Base-by-base conservation (phyloP, 331 rosid genomes). In the Pyracantha coccinea region DNA sequence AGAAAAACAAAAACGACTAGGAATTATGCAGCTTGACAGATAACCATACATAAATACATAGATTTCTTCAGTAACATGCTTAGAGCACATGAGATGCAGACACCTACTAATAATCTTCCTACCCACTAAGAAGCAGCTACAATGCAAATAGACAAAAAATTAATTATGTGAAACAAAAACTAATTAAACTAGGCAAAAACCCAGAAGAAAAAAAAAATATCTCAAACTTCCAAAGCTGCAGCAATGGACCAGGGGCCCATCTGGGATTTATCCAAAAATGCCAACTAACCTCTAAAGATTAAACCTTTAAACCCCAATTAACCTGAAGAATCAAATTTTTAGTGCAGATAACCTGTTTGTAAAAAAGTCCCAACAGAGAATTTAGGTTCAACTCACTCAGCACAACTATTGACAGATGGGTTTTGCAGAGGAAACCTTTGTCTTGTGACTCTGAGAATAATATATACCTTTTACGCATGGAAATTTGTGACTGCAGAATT, bases 401-500 rank as follows among this genome's bases (percentile, higher is more conserved):
- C 35, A 33, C 41, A 8, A 8, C 41, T 33, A 33, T 33, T 33
- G 41, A 33, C 41, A 33, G 41, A 33, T 33, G 41, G 41, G 41
- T 33, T 80, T 79, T 73, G 79, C 69, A 75, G 77, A 33, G 41
- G 41, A 33, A 33, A 82, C 75, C 71, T 66, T 41, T 68, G 78
- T 68, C 47, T 58, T 25, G 69, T 71, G 72, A 71, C 57, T 53
- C 63, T 73, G 69, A 68, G 73, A 82, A 73, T 64, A 63, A 63
- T 73, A 74, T 76, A 76, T 76, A 78, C 86, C 83, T 80, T 78
- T 69, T 78, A 83, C 65, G 76, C 91, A 78, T 84, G 81, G 85
- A 88, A 83, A 81, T 86, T 84, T 80, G 92, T 81, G 86, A 86
- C 81, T 72, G 84, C 90, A 84, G 91, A 25, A 80, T 77, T 59